A percentile compares a stretch with the other conserved stretches of the same genome.
Conservation (phyloP, 2,329 filamentous ascomycete species). For the Talaromyces sp. region DNA sequence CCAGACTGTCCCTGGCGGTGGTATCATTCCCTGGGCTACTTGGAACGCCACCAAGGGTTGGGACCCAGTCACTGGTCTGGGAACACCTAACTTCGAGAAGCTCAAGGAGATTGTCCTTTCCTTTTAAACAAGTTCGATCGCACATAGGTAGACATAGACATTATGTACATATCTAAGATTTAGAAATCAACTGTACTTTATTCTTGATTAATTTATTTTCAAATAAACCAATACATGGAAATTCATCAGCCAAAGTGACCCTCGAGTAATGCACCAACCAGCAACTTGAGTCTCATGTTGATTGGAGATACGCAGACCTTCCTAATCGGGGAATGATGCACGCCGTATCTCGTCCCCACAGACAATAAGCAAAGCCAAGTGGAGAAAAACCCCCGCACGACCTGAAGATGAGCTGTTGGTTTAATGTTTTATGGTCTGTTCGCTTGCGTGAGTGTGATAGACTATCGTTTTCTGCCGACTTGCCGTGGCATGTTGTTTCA, state of each 20-base stretch:
- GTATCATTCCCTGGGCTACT: slow-evolving; percentile 20
- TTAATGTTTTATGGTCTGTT: neutral
- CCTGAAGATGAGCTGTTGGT: neutral
- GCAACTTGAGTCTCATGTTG: neutral
- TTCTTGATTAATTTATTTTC: neutral
- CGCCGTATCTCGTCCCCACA: neutral
- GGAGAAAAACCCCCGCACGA: neutral
- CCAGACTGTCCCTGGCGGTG: slow-evolving; percentile 14
- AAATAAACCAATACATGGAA: neutral
- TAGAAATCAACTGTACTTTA: neutral
- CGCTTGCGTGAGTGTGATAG: neutral
- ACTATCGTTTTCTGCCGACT: neutral
- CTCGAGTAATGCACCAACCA: neutral
- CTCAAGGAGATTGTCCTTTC: slow-evolving; percentile 9
- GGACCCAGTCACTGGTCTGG: slow-evolving; percentile 29
- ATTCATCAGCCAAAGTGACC: no score
- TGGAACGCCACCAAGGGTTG: slow-evolving; percentile 28
- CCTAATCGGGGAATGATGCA: neutral
- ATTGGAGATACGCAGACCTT: neutral
- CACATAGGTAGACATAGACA: neutral
- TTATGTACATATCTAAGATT: neutral
- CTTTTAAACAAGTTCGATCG: slow-evolving; percentile 19
- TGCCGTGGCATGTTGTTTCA: neutral
- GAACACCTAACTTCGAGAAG: slow-evolving; percentile 20
- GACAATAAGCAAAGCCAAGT: neutral